Evolutionary conservation across 2,329 filamentous ascomycete species (phyloP).

Genomic region (Aspergillus ochraceoroseus): DNA sequence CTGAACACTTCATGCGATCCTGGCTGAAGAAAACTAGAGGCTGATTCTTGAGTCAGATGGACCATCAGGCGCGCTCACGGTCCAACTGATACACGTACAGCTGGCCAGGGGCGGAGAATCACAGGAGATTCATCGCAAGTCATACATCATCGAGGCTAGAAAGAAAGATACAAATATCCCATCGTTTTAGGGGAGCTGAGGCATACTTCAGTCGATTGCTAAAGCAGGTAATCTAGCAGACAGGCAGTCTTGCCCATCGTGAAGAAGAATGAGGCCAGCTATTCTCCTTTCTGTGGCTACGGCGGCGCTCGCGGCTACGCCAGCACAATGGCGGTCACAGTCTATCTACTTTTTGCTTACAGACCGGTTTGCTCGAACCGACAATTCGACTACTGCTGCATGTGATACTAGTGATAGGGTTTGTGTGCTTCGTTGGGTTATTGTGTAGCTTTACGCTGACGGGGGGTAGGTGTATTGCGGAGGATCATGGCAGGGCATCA

Average conservation of each 20-base stretch:
- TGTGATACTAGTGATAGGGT: constrained; percentile 29
- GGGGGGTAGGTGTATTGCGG: constrained; percentile 43
- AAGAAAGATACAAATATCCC: not conserved
- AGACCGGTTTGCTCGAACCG: constrained; percentile 43
- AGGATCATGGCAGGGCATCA: constrained; percentile 48
- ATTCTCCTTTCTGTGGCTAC: constrained; percentile 21
- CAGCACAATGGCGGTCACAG: constrained; percentile 39
- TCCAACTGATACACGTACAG: constrained; percentile 2
- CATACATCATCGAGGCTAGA: no score
- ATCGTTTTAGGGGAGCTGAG: not conserved
- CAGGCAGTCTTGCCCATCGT: not conserved
- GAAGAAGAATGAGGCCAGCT: constrained; percentile 1
- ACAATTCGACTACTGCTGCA: constrained; percentile 35
- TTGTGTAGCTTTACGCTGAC: not conserved
- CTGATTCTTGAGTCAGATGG: not conserved
- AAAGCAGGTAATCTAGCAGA: not conserved
- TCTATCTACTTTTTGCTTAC: constrained; percentile 47
- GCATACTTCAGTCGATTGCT: not conserved
- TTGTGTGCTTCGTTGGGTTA: not conserved
- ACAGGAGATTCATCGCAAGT: constrained; percentile 15
- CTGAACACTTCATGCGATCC: not conserved
- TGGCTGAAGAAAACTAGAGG: not conserved
- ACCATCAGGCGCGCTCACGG: not conserved
- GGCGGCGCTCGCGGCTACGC: constrained; percentile 30
- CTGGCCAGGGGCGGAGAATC: constrained; percentile 7